Percentiles rank a stretch among this genome's conserved stretches.
phyloP scores from a whole-genome alignment of 352 stramenopile species.

The Peronospora destructor region DNA sequence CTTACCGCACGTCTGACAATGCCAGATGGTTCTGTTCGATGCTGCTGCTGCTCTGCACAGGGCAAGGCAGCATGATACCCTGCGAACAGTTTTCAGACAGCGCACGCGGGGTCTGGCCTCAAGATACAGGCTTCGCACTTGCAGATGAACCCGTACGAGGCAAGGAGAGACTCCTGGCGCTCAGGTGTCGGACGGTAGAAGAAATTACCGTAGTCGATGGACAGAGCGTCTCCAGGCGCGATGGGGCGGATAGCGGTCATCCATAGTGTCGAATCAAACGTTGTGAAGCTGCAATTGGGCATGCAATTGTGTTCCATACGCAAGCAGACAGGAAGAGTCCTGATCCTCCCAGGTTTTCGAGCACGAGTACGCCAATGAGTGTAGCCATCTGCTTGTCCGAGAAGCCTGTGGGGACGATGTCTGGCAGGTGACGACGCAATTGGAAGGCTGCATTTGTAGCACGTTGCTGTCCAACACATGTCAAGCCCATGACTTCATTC shows the following conservation, averaged over 20 bases:
- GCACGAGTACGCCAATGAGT: slow-evolving; percentile 60
- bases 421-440: slow-evolving; percentile 38
- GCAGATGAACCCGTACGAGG: slow-evolving; percentile 65
- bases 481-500: slow-evolving; percentile 37
- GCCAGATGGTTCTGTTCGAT: slow-evolving; percentile 33
- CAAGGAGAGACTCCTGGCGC: slow-evolving; percentile 44
- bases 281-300: slow-evolving; percentile 74
- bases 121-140: slow-evolving; percentile 49
- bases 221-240: slow-evolving; percentile 48
- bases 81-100: slow-evolving; percentile 35
- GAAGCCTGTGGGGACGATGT: slow-evolving; percentile 51
- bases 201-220: slow-evolving; percentile 77
- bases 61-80: slow-evolving; percentile 44
- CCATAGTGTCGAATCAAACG: slow-evolving; percentile 58
- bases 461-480: slow-evolving; percentile 40
- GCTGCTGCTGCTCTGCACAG: slow-evolving; percentile 16
- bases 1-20: slow-evolving; percentile 42
- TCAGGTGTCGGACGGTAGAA: slow-evolving; percentile 65
- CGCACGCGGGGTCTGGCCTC: slow-evolving; percentile 42
- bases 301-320: slow-evolving; percentile 67
- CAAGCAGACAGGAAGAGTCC: slow-evolving; percentile 66
- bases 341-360: slow-evolving; percentile 66
- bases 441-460: slow-evolving; percentile 35
- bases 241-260: slow-evolving; percentile 72
- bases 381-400: slow-evolving; percentile 51